These are phyloP conservation scores for Sarocladium kiliense DNA, from an alignment of 2,329 filamentous ascomycete genomes.

Conservation along the genomic window DNA sequence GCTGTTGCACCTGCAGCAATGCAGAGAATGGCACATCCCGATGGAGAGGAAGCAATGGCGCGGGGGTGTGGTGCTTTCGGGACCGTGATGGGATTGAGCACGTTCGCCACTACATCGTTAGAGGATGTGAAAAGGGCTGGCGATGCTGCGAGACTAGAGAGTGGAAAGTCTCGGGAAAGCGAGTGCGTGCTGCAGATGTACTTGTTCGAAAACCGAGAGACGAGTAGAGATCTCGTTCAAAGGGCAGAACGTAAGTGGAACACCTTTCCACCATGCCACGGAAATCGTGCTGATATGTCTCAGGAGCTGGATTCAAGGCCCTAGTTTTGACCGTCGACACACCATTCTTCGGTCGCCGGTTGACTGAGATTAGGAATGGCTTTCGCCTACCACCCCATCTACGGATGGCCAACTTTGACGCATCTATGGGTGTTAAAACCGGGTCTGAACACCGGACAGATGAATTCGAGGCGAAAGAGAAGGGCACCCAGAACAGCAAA, in stretches of 20 bases:
- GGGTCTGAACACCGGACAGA: conserved; percentile 12
- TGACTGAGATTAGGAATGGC: conserved; percentile 14
- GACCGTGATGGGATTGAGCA: neutral
- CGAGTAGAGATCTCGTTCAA: conserved; percentile 8
- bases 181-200: conserved; percentile 14
- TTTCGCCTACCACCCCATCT: conserved; percentile 14
- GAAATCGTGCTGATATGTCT: too few species aligned
- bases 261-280: too few species aligned
- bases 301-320: conserved; percentile 14
- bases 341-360: conserved; percentile 14
- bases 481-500: too few species aligned
- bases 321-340: conserved; percentile 19
- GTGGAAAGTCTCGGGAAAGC: too few species aligned
- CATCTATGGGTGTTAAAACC: conserved; percentile 12
- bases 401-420: conserved; percentile 18
- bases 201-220: conserved; percentile 11
- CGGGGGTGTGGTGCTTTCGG: neutral
- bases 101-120: neutral
- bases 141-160: too few species aligned
- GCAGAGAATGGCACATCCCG: neutral
- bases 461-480: too few species aligned
- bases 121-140: neutral
- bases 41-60: neutral
- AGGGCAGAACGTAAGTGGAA: too few species aligned
- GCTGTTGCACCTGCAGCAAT: neutral